Evolutionary conservation across 2,329 filamentous ascomycete species (phyloP), one percentile per base, ranked within the genome.

Genomic region (Exophiala sp.): DNA sequence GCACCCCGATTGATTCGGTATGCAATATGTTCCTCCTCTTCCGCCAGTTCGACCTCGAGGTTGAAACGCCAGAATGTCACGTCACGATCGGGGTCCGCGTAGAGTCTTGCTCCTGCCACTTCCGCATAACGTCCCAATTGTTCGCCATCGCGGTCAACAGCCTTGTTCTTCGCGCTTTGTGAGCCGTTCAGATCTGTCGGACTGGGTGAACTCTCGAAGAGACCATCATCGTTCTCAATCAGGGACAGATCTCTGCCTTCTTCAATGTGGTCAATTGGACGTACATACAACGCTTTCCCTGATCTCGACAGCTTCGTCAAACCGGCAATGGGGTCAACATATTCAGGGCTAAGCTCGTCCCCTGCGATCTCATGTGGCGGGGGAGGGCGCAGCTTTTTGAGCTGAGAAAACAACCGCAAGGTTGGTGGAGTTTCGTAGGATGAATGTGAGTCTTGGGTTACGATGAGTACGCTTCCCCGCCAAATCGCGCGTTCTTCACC

Each of bases 41-140:
- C 78, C 3, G 81, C 80, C 12, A 99, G 81, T 71, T 99, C 92
- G 47, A 99, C 81, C 69, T 97, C 92, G 45, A 99, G 80, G 67
- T 91, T 96, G 78, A 97, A 99, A 39, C 91, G 83, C 94, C 94
- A 99, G 72, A 99, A 99, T 0, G 94, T 99, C 57, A 87, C 85
- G 39, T 92, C 92, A 55, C 87, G 81, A 68, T 96, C 92, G 5
- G 84, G 76, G 66, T 96, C 94, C 1, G 84, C 79, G 65, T 96
- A 91, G 10, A 99, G 79, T 18, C 90, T 84, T 64, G 89, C 84
- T 1, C 89, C 94, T 55, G 84, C 80, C 5, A 96, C 83, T 65
- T 96, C 91, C 65, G 87, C 89, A 68, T 88, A 91, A 68, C 89
- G 88, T 44, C 86, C 87, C 4, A 84, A 74, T 63, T 84, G 88